phyloP scores from a whole-genome alignment of 352 stramenopile species.

The Globisporangium camurandrum region DNA sequence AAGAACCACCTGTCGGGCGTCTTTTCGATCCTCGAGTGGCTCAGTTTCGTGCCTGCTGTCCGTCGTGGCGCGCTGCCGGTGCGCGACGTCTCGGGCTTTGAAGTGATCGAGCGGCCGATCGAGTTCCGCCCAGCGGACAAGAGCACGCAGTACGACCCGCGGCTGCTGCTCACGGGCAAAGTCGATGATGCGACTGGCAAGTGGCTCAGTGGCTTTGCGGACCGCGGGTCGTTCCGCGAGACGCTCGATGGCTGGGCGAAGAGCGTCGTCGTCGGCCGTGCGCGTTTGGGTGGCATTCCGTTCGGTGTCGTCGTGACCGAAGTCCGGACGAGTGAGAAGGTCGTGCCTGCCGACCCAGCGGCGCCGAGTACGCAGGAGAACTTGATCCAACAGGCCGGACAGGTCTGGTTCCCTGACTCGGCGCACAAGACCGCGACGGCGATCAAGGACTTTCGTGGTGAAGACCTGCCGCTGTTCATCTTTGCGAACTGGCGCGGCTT shows the following conservation, averaged over 20 bases:
- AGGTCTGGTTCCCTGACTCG: constrained; percentile 99
- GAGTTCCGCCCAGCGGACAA: constrained; percentile 90
- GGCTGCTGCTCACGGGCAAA: constrained; percentile 87
- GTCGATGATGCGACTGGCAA: constrained; percentile 65
- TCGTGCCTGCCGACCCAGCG: constrained; percentile 97
- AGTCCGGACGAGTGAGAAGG: constrained; percentile 95
- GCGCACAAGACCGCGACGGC: constrained; percentile 99
- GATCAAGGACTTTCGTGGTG: constrained; percentile 98
- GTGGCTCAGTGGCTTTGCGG: constrained; percentile 94
- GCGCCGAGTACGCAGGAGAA: constrained; percentile 95
- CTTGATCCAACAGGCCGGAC: constrained; percentile 96
- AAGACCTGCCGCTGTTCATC: constrained; percentile 99
- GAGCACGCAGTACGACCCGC: constrained; percentile 93
- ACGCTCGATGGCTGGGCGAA: constrained; percentile 98
- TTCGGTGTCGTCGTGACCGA: constrained; percentile 98
- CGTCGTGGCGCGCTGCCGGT: constrained; percentile 76
- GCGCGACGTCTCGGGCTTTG: constrained; percentile 72
- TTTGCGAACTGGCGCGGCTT: constrained; percentile 99
- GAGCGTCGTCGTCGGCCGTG: constrained; percentile 97
- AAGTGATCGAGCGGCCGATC: constrained; percentile 86
- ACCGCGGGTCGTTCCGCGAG: constrained; percentile 98
- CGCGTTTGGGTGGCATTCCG: constrained; percentile 96
- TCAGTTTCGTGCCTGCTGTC: constrained; percentile 97
- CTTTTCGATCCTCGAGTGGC: constrained; percentile 94
- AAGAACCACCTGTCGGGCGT: constrained; percentile 97